Conservation (phyloP, 805 yeast species). For the Starmerella etchellsii region DNA sequence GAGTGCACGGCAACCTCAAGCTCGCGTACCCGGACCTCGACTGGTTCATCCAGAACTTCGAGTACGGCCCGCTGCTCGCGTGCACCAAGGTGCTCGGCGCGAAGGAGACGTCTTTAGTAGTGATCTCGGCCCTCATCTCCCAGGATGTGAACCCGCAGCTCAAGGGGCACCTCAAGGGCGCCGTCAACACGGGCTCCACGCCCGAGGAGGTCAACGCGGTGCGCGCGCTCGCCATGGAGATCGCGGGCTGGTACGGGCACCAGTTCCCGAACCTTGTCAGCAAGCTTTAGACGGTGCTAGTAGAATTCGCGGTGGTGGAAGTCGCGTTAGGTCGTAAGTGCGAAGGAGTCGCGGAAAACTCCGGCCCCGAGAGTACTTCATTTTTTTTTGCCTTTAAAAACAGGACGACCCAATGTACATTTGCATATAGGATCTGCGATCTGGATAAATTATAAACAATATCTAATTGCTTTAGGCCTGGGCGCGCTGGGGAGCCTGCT, state of each 20-base stretch:
- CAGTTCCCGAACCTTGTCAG: conserved; percentile 47
- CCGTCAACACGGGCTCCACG: conserved; percentile 63
- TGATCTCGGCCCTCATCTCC: conserved; percentile 71
- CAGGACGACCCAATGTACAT: too few relatives aligned
- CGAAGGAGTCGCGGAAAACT: too few relatives aligned
- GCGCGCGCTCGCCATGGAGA: conserved; percentile 47
- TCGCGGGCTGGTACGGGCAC: conserved; percentile 65
- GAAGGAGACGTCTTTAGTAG: conserved; percentile 61
- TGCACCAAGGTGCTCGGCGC: conserved; percentile 48
- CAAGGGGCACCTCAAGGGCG: conserved; percentile 83
- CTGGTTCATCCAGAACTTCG: conserved; percentile 55
- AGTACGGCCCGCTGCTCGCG: conserved; percentile 67
- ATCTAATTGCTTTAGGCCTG: conserved; percentile 1
- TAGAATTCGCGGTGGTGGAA: too few relatives aligned
- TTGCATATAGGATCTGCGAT: too few relatives aligned
- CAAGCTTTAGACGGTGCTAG: conserved; percentile 31
- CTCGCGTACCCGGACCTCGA: conserved; percentile 79
- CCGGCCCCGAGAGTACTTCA: too few relatives aligned
- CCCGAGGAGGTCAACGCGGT: conserved; percentile 47
- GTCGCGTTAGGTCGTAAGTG: too few relatives aligned
- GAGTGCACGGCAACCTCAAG: conserved; percentile 56
- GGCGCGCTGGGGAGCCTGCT: conserved; percentile 5
- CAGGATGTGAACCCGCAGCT: conserved; percentile 89
- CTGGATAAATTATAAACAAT: too few relatives aligned
- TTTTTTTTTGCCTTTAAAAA: too few relatives aligned